Percentiles rank a stretch among this genome's conserved stretches.
phyloP scores from a whole-genome alignment of 345 rosid genomes.

The Conringia planisiliqua region DNA sequence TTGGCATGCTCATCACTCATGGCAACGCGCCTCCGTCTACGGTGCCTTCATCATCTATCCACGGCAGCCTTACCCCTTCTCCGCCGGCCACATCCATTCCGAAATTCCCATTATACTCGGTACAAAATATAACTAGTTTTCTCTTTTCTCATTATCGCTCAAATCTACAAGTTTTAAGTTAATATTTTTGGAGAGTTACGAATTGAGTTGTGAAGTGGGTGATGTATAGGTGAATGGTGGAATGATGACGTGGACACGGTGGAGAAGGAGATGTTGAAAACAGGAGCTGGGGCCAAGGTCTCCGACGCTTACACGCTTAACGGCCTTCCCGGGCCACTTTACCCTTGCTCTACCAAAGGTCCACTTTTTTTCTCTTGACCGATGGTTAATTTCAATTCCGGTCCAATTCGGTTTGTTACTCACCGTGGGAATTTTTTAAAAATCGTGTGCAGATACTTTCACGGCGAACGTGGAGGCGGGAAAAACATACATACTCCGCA shows the following conservation, averaged over 20 bases:
- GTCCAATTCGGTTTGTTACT: neutral
- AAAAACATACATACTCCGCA: conserved; percentile 54
- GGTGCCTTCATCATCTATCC: conserved; percentile 68
- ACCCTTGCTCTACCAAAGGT: conserved; percentile 62
- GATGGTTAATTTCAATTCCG: neutral
- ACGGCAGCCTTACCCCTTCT: conserved; percentile 49
- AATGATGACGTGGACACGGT: conserved; percentile 48
- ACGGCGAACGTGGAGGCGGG: conserved; percentile 45
- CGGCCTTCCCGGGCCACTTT: conserved; percentile 69
- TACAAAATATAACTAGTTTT: conserved; percentile 10
- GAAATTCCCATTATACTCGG: conserved; percentile 64
- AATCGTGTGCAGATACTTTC: conserved; percentile 43
- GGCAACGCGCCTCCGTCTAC: conserved; percentile 69
- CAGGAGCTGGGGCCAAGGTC: conserved; percentile 44
- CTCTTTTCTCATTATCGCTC: neutral
- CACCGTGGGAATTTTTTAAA: neutral
- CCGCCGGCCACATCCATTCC: conserved; percentile 36
- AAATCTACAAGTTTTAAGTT: neutral
- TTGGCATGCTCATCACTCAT: conserved; percentile 63
- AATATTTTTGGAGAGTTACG: neutral
- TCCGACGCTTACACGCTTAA: conserved; percentile 67
- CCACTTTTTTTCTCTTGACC: neutral
- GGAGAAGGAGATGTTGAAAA: conserved; percentile 42
- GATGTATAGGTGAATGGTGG: conserved; percentile 65
- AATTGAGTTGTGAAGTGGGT: neutral